Conservation (phyloP, 2,329 filamentous ascomycete species). For the Albifimbria verrucaria region DNA sequence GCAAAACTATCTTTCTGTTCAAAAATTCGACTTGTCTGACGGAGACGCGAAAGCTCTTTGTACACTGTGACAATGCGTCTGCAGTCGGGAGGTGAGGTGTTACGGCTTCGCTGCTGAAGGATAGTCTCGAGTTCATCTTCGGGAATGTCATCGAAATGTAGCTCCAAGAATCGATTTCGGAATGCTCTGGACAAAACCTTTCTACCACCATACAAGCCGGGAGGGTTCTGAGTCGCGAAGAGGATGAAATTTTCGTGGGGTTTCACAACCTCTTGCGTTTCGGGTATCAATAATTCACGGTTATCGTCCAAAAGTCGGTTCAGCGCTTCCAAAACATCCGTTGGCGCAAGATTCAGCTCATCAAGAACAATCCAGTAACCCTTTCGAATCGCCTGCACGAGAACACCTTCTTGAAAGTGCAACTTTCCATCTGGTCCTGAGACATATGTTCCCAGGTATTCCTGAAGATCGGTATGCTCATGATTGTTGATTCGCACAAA, state of each 20-base stretch:
- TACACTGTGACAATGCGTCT: conserved; percentile 90
- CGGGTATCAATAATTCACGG: conserved; percentile 88
- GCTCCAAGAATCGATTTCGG: conserved; percentile 91
- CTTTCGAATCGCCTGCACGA: conserved; percentile 87
- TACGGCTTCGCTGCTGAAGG: conserved; percentile 80
- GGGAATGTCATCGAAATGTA: conserved; percentile 97
- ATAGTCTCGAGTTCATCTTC: conserved; percentile 92
- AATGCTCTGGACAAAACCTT: conserved; percentile 94
- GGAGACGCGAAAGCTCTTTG: conserved; percentile 81
- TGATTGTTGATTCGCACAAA: conserved; percentile 99
- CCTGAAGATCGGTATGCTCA: conserved; percentile 96
- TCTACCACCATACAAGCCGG: conserved; percentile 89
- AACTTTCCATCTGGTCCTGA: conserved; percentile 82
- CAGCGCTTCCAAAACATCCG: conserved; percentile 92
- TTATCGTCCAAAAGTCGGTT: conserved; percentile 97
- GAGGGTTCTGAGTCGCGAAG: conserved; percentile 96
- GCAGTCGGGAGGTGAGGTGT: conserved; percentile 86
- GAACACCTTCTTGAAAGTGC: conserved; percentile 85
- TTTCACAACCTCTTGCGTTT: conserved; percentile 90
- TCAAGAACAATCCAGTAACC: conserved; percentile 98
- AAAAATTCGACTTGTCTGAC: conserved; percentile 88
- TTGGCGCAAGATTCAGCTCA: conserved; percentile 93
- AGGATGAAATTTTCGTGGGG: conserved; percentile 96
- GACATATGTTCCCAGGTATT: conserved; percentile 93
- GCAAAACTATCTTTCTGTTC: conserved; percentile 98